A percentile compares a stretch with the other conserved stretches of the same genome.
phyloP scores from a whole-genome alignment of 1,284 basidiomycete genomes.

The Erythrobasidium hasegawianum region DNA sequence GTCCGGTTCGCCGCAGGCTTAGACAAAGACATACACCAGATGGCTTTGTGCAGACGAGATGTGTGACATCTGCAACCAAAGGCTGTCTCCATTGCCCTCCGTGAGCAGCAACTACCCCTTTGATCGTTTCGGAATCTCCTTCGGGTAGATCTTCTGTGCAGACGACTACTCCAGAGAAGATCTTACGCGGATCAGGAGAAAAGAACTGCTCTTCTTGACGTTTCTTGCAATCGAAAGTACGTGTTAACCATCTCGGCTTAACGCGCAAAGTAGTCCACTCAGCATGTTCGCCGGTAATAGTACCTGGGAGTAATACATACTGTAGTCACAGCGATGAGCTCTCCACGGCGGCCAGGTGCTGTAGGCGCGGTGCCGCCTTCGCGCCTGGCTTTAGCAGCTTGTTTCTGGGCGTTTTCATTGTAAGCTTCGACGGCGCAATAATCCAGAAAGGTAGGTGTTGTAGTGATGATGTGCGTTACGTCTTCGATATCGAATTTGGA shows the following conservation, averaged over 20 bases:
- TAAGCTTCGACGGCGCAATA: slow-evolving; percentile 26
- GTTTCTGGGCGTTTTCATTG: slow-evolving; percentile 7
- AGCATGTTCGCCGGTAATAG: no score
- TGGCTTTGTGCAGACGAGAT: slow-evolving; percentile 64
- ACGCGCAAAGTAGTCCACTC: no score
- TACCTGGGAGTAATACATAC: not conserved
- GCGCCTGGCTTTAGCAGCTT: slow-evolving; percentile 7
- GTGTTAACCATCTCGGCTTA: slow-evolving; percentile 65
- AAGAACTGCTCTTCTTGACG: slow-evolving; percentile 60
- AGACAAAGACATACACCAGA: slow-evolving; percentile 41
- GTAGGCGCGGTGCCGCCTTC: slow-evolving; percentile 6
- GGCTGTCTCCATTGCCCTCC: slow-evolving; percentile 74
- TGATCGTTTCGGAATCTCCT: slow-evolving; percentile 67
- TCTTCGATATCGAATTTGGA: slow-evolving; percentile 25
- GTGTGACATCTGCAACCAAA: slow-evolving; percentile 76
- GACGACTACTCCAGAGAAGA: slow-evolving; percentile 73
- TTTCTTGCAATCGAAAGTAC: slow-evolving; percentile 59
- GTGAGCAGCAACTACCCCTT: slow-evolving; percentile 65
- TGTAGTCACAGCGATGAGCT: slow-evolving; percentile 15
- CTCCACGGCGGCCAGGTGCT: slow-evolving; percentile 4
- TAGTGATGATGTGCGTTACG: slow-evolving; percentile 53
- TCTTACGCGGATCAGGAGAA: slow-evolving; percentile 67
- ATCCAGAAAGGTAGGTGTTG: slow-evolving; percentile 59
- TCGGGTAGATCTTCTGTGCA: slow-evolving; percentile 61
- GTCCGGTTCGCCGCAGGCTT: slow-evolving; percentile 35